Evolutionary conservation across 2,329 filamentous ascomycete genomes (phyloP).

Genomic region (Pseudogymnoascus sp.): DNA sequence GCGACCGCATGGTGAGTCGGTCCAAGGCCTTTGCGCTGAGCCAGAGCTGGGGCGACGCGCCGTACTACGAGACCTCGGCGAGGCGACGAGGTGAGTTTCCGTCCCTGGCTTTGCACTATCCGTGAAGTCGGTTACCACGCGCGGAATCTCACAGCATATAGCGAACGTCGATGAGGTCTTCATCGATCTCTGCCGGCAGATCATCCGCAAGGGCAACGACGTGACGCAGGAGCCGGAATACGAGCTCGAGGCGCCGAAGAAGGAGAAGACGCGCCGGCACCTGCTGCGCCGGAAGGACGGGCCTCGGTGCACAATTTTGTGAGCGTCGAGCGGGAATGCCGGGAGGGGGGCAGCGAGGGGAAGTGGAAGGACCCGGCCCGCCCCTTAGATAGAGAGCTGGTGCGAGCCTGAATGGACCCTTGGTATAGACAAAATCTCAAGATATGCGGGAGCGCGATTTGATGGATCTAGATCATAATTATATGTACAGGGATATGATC

Average conservation of each 20-base stretch:
- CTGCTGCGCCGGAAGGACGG: slow-evolving; percentile 10
- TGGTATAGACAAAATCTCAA: slow-evolving; percentile 4
- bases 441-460: not conserved
- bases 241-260: slow-evolving; percentile 29
- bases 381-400: not conserved
- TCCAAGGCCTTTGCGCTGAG: slow-evolving; percentile 58
- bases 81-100: slow-evolving; percentile 40
- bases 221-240: not conserved
- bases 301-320: slow-evolving; percentile 32
- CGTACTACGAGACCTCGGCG: slow-evolving; percentile 66
- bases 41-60: slow-evolving; percentile 62
- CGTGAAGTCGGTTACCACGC: not conserved
- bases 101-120: not conserved
- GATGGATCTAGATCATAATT: slow-evolving; percentile 4
- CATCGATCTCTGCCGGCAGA: slow-evolving; percentile 57
- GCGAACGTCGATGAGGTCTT: slow-evolving; percentile 68
- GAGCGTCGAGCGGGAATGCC: slow-evolving; percentile 11
- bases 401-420: not conserved
- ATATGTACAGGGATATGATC: slow-evolving; percentile 6
- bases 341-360: not conserved
- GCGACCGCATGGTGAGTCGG: slow-evolving; percentile 58
- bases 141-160: not conserved
- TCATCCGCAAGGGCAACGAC: slow-evolving; percentile 50
- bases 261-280: slow-evolving; percentile 22
- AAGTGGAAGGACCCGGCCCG: not conserved